A percentile compares a stretch with the other conserved stretches of the same genome.
Evolutionary conservation across 192 early-diverging fungal species (phyloP).

Genomic region (Rhizoclosmatium sp.): DNA sequence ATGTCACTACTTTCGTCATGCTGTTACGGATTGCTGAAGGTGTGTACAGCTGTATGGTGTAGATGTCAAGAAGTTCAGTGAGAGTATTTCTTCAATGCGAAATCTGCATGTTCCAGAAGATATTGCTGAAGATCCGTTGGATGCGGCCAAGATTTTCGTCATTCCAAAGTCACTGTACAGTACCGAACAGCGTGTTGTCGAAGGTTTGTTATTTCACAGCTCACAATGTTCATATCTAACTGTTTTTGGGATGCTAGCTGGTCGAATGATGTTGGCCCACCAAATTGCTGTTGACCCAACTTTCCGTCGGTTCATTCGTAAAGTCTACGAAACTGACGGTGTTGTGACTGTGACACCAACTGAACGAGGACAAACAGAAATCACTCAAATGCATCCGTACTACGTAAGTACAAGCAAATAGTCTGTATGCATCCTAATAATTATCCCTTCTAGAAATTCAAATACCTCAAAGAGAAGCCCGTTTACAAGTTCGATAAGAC

Average conservation of each 20-base stretch:
- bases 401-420: conserved; percentile 48
- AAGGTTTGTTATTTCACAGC: conserved; percentile 34
- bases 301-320: conserved; percentile 77
- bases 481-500: conserved; percentile 72
- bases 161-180: conserved; percentile 49
- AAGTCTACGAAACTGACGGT: conserved; percentile 72
- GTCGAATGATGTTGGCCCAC: conserved; percentile 73
- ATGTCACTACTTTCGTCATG: background rate
- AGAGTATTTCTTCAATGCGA: conserved; percentile 25
- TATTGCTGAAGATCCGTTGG: conserved; percentile 54
- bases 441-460: conserved; percentile 68
- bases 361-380: conserved; percentile 76
- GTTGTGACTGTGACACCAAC: conserved; percentile 81
- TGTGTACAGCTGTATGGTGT: conserved; percentile 45
- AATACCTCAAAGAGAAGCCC: conserved; percentile 83
- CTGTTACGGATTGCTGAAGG: background rate
- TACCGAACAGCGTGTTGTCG: conserved; percentile 61
- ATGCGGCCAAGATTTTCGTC: conserved; percentile 61
- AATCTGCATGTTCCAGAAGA: conserved; percentile 63
- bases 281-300: conserved; percentile 82
- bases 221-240: conserved; percentile 10
- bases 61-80: conserved; percentile 40
- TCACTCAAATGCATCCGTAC: conserved; percentile 81
- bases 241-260: conserved; percentile 54
- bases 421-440: background rate